Conservation (phyloP, 2,329 filamentous ascomycete species). For the Aureobasidium uvarum region DNA sequence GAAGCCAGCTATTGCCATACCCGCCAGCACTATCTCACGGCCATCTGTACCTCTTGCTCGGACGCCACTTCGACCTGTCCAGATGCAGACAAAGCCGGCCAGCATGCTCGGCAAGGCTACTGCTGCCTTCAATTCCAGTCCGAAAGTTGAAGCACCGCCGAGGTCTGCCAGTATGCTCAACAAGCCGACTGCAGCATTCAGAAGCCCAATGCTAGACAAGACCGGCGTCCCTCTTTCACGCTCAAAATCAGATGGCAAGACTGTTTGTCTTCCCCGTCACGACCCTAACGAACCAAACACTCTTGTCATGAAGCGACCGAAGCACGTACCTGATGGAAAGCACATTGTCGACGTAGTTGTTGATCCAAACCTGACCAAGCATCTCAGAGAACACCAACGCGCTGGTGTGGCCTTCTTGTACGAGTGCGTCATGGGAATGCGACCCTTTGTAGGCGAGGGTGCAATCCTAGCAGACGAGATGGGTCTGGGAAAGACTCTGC, state of each 20-base stretch:
- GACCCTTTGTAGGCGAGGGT: constrained; percentile 63
- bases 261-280: constrained; percentile 60
- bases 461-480: constrained; percentile 74
- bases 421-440: constrained; percentile 73
- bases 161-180: constrained; percentile 28
- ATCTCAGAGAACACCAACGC: constrained; percentile 65
- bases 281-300: constrained; percentile 60
- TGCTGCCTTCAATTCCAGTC: constrained; percentile 29
- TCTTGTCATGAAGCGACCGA: constrained; percentile 65
- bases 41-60: constrained; percentile 22
- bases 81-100: constrained; percentile 24
- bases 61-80: constrained; percentile 11
- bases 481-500: constrained; percentile 71
- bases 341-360: constrained; percentile 70
- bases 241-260: constrained; percentile 45
- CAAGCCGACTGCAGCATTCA: constrained; percentile 53
- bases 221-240: constrained; percentile 44
- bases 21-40: background rate
- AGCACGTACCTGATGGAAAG: constrained; percentile 57
- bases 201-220: constrained; percentile 58
- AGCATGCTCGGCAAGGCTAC: constrained; percentile 17
- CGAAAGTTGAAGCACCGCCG: constrained; percentile 33
- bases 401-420: constrained; percentile 70
- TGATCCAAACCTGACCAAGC: constrained; percentile 62
- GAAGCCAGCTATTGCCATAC: background rate